Conservation (phyloP, 225 moss, liverwort and hornwort genomes). For the Pleurozium schreberi region DNA sequence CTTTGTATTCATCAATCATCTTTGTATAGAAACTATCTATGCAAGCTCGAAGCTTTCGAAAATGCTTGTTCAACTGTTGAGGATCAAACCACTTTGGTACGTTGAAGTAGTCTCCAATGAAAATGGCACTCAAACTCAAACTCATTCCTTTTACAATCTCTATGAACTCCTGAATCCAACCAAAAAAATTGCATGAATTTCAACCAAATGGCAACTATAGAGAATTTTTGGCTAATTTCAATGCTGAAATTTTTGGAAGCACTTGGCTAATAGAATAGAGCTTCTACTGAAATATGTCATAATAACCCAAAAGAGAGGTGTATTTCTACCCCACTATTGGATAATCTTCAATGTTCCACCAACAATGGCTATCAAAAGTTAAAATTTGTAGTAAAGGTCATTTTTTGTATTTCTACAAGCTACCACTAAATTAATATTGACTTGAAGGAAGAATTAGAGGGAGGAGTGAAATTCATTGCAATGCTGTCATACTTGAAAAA, state of each 20-base stretch:
- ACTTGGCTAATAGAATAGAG: neutral
- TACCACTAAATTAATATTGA: neutral
- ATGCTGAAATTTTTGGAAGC: neutral
- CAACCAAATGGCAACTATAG: neutral
- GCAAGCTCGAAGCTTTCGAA: neutral
- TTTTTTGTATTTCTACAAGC: fast-evolving
- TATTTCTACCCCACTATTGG: neutral
- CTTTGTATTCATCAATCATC: neutral
- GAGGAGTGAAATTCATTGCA: neutral
- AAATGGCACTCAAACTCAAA: fast-evolving
- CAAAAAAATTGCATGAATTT: neutral
- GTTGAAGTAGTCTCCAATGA: neutral
- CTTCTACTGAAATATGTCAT: fast-evolving
- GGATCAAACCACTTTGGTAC: neutral
- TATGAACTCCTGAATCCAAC: neutral
- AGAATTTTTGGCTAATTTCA: too few species aligned
- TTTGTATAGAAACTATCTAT: neutral
- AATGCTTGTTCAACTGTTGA: neutral
- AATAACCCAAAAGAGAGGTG: fast-evolving
- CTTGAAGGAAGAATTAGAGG: neutral
- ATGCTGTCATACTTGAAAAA: neutral
- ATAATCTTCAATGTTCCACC: neutral
- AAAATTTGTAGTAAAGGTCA: fast-evolving
- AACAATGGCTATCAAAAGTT: neutral
- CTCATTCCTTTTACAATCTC: fast-evolving